Evolutionary conservation across 1,139 yeast genomes (phyloP).

Genomic region (Lodderomyces elongisporus): DNA sequence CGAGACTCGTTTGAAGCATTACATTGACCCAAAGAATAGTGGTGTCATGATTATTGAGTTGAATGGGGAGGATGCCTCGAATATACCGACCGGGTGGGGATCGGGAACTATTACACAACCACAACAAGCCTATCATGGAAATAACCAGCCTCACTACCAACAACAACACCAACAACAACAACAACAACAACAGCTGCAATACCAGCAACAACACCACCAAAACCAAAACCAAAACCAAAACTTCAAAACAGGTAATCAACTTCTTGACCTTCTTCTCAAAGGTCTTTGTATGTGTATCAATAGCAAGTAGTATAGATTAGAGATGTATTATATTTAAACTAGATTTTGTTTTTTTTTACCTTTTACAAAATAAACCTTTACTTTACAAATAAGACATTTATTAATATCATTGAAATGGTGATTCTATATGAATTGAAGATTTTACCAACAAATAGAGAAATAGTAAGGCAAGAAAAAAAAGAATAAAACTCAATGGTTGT

Average conservation of each 20-base stretch:
- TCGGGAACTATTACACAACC: conserved; percentile 20
- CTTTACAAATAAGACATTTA: too few relatives aligned
- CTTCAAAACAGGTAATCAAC: conserved; percentile 17
- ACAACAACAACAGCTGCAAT: conserved; percentile 15
- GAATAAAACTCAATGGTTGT: not conserved
- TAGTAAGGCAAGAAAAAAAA: too few relatives aligned
- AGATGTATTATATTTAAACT: too few relatives aligned
- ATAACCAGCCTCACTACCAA: conserved; percentile 25
- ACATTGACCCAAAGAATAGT: conserved; percentile 63
- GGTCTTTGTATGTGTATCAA: conserved; percentile 31
- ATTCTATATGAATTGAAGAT: too few relatives aligned
- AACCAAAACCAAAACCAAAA: conserved; percentile 18
- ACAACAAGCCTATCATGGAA: conserved; percentile 25
- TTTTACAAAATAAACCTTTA: too few relatives aligned
- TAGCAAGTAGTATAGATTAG: conserved; percentile 6
- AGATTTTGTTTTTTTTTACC: too few relatives aligned
- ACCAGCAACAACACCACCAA: conserved; percentile 15
- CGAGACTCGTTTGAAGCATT: conserved; percentile 55
- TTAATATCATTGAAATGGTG: too few relatives aligned
- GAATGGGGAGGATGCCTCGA: conserved; percentile 32
- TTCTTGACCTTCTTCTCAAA: conserved; percentile 29
- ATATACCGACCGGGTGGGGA: conserved; percentile 49
- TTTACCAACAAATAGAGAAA: too few relatives aligned
- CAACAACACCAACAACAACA: conserved; percentile 23
- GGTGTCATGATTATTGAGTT: conserved; percentile 79